Base-by-base conservation (phyloP, 495 filamentous ascomycete genomes). In the Penicillium angulare region DNA sequence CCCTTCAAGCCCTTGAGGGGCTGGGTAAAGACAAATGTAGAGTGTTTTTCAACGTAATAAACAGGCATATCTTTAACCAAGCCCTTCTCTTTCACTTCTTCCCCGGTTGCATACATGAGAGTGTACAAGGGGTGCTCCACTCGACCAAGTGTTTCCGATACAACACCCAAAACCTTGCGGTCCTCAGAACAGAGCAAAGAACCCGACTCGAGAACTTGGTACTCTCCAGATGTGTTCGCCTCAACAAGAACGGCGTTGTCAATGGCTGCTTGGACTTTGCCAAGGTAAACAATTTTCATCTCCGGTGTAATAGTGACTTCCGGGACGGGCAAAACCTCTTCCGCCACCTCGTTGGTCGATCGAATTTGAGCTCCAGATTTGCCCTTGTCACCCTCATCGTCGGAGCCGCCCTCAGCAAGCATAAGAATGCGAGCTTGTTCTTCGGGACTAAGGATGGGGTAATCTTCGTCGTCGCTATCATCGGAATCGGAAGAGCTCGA, bases 41-140 rank as follows among this genome's bases (percentile, higher is more conserved):
- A 87, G 59, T 91, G 84, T 13, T 77, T 62, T 16, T 84, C 79
- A 0, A 91, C 84, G 50, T 95, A 96, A 69, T 81, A 97, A 1
- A 97, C 68, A 9, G 76, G 74, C 21, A 80, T 80, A n/a, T 84
- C 87, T 31, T 76, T 67, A 5, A 63, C 61, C 5, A 97, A 57
- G n/a, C 83, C 86, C 8, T 79, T 73, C 20, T 84, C 80, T 8
- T 75, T 67, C 21, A 93, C 81, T 41, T 91, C 88, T 8, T 78
- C 75, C 2, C 78, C 69, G 21, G 77, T 84, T 1, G 76, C 70
- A 63, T 90, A 96, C 16, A 79, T 75, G 1, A 96, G 79, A 0
- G 85, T 83, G 65, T 97, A 98, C 18, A 87, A 66, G 1, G 93
- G 93, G 55, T 89, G 83, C 52, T 86, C 80, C 1, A 96, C 90